Conservation (phyloP, 2,329 filamentous ascomycete genomes). For the Ophiostoma perfectum region DNA sequence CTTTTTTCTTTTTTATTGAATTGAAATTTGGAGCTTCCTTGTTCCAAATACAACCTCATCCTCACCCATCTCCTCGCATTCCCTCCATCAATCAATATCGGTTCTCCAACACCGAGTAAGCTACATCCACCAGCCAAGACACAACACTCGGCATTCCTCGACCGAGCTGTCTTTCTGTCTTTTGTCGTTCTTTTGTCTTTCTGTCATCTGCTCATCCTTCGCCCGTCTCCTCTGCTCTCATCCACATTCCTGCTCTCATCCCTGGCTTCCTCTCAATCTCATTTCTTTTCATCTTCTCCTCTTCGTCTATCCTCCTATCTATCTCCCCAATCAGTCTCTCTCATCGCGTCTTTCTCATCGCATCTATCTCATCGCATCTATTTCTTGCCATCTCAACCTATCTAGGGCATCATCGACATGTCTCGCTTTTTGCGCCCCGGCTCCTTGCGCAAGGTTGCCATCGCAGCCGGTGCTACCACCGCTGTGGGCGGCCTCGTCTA, state of each 20-base stretch:
- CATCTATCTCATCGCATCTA: not conserved
- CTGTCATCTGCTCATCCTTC: not conserved
- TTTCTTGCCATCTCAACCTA: not conserved
- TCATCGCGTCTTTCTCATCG: not conserved
- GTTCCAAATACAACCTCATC: not conserved
- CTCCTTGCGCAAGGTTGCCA: slow-evolving; percentile 40
- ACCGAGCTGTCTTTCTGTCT: slow-evolving; percentile 9
- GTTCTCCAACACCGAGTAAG: slow-evolving; percentile 7
- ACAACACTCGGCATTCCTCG: slow-evolving; percentile 6
- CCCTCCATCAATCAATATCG: not conserved
- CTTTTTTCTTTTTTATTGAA: not conserved
- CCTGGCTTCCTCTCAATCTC: slow-evolving; percentile 4
- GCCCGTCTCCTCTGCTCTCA: not conserved
- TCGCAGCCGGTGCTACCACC: slow-evolving; percentile 40
- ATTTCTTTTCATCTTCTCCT: not conserved
- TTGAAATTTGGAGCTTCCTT: not conserved
- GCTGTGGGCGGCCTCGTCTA: slow-evolving; percentile 42
- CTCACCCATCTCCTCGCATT: not conserved
- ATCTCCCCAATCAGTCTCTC: not conserved
- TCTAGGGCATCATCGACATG: slow-evolving; percentile 25
- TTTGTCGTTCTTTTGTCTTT: not conserved
- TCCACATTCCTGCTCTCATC: not conserved
- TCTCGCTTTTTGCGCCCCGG: slow-evolving; percentile 29
- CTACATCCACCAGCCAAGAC: slow-evolving; percentile 2
- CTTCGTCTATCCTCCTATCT: not conserved